Conservation (phyloP, 805 yeast genomes). For the Teunomyces lycoperdinae region DNA sequence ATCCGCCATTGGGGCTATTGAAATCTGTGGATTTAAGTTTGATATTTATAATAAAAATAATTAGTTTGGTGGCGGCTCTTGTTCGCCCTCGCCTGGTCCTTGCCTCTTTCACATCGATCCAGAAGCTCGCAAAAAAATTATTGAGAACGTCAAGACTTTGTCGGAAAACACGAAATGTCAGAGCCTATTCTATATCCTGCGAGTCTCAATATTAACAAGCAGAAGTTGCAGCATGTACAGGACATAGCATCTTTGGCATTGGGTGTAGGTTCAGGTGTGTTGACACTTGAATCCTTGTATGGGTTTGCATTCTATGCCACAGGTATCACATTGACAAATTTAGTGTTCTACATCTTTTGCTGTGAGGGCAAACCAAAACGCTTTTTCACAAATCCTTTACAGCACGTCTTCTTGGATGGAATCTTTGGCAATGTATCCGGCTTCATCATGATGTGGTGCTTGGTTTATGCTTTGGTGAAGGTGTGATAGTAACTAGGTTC, state of each 20-base stretch:
- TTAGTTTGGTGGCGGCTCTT: not conserved
- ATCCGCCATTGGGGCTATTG: not conserved
- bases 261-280: conserved; percentile 40
- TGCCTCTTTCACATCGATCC: not conserved
- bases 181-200: conserved; percentile 19
- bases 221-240: conserved; percentile 30
- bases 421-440: conserved; percentile 35
- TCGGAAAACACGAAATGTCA: conserved; percentile 3
- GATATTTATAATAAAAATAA: not conserved
- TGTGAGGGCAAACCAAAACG: conserved; percentile 27
- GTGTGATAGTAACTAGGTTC: not conserved
- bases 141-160: not conserved
- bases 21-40: not conserved
- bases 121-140: not conserved
- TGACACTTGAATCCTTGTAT: conserved; percentile 33
- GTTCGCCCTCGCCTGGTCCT: not conserved
- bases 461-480: conserved; percentile 42
- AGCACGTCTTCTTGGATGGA: conserved; percentile 34
- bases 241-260: conserved; percentile 36
- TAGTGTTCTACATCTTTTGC: conserved; percentile 26
- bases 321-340: conserved; percentile 32
- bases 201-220: conserved; percentile 27
- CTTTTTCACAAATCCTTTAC: conserved; percentile 26
- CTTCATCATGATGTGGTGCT: conserved; percentile 47
- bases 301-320: conserved; percentile 36